Base-by-base conservation (phyloP, 306 rosid genomes). In the Luffa acutangula region DNA sequence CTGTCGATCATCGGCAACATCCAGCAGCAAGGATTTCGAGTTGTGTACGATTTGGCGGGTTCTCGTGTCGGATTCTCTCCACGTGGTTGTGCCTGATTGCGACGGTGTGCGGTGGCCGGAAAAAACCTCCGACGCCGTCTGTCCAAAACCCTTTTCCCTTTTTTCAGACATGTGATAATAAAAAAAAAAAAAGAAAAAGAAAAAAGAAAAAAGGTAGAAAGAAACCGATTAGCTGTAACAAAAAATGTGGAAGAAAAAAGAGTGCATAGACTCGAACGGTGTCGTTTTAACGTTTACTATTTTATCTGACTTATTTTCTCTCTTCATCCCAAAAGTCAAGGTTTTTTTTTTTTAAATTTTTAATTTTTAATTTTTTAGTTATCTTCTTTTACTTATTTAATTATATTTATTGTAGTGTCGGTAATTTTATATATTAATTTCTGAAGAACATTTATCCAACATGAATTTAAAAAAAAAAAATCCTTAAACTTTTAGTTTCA, bases 21-120 rank as follows among this genome's bases (percentile, higher is more conserved):
- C 43, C 97, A 95, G 90, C 99, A 95, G 82, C 97, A 95, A 85
- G 99, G 99, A 9, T 91, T 93, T 13, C 93, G 97, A 81, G 92
- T 95, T 0, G 92, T 88, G 6, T 95, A 87, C 53, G 97, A 95
- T 69, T 69, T 95, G 70, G 90, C 87, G 18, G 81, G 85, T 71
- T 88, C 91, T 0, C 96, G 96, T 88, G 91, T 95, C 89, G 99
- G 99, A 81, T 95, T 95, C 42, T 82, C 99, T 0, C 94, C 96
- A 0, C 89, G 89, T 43, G 97, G 97, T 0, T 95, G 99, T 81
- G 89, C 71, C 46, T 91, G 81, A 89, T 52, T 60, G 67, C 34
- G 39, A 31, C 62, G 63, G 0, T 25, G 34, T 15, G 63, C 63
- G 31, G 31, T 73, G 6, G 62, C 11, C 59, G 62, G 63, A 2